phyloP scores from a whole-genome alignment of 2,329 filamentous ascomycete species.

The Nannizziopsis arthrosporioides region DNA sequence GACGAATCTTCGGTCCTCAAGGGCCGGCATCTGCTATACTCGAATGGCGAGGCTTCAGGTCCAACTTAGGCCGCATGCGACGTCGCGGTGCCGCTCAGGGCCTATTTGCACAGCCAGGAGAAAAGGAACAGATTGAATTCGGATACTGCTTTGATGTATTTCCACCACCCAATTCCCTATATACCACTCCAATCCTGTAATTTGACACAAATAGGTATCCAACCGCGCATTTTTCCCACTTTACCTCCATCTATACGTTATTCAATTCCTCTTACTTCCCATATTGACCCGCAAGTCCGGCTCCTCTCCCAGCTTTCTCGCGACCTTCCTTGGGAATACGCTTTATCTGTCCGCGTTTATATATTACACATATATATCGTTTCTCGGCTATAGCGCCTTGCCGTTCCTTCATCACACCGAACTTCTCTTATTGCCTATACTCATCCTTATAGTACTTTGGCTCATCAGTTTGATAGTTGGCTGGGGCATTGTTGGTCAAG shows the following conservation, averaged over 20 bases:
- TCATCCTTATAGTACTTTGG: constrained; percentile 51
- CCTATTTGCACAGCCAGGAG: constrained; percentile 45
- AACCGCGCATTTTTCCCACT: constrained; percentile 57
- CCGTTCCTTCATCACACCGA: constrained; percentile 58
- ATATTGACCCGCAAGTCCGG: constrained; percentile 36
- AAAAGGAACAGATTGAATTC: constrained; percentile 53
- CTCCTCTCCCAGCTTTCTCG: constrained; percentile 37
- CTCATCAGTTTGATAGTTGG: constrained; percentile 38
- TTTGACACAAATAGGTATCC: constrained; percentile 37
- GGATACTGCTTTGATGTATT: constrained; percentile 58
- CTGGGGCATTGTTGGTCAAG: constrained; percentile 37
- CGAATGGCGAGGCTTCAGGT: constrained; percentile 23
- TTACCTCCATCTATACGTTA: constrained; percentile 54
- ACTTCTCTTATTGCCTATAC: constrained; percentile 50
- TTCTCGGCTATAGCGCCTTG: constrained; percentile 57
- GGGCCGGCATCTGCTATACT: constrained; percentile 27
- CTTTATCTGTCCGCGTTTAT: constrained; percentile 54
- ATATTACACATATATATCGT: constrained; percentile 58
- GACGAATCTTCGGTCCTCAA: constrained; percentile 48
- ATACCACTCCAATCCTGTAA: background rate
- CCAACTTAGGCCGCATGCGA: constrained; percentile 13
- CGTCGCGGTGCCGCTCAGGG: constrained; percentile 39
- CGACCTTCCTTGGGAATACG: constrained; percentile 51
- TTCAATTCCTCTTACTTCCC: constrained; percentile 57
- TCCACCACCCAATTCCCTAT: background rate